Base-by-base conservation (phyloP, 352 stramenopile species). In the Phytophthora chlamydospora region DNA sequence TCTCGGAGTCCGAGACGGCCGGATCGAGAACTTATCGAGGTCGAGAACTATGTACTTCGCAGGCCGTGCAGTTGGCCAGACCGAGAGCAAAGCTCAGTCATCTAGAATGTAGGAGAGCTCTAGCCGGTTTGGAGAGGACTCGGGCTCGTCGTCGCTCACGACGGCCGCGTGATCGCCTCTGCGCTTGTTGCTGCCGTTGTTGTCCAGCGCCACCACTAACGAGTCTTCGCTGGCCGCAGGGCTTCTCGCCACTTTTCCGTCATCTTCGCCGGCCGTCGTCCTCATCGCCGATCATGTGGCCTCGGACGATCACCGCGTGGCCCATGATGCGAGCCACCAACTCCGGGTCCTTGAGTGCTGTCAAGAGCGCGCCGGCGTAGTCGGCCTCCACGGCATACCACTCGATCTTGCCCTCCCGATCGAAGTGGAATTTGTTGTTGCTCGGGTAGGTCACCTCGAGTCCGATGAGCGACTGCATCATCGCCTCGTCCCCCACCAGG, bases 401-500 rank as follows among this genome's bases (percentile, higher is more conserved):
- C 45, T 58, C 50, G 50, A 84, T 75, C 52, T 70, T 74, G 50
- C 75, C 72, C 17, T 68, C 38, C 47, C 45, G 4, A 47, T 67
- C 54, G 38, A 82, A 84, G 53, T 80, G 71, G 34, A 84, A 76
- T 33, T 68, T 57, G 46, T 76, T 80, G 36, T 64, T 55, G 36
- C 64, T 63, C 34, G 66, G 57, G 55, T 80, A 80, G 44, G 53
- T 48, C 19, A 86, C 39, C 17, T 80, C 65, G 14, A 74, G 58
- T 0, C 68, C 65, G 19, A 82, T 75, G 34, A 86, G 59, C 39
- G 48, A 35, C 33, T 78, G 55, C 35, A 72, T 62, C 11, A 80
- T 46, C 40, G 27, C 47, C 21, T 65, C 40, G 35, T 81, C 58
- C 27, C 40, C 36, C 4, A 80, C 21, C 14, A 83, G n/a, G 29